phyloP scores from a whole-genome alignment of 164 flowering plant genomes.

The Liriodendron chinense region DNA sequence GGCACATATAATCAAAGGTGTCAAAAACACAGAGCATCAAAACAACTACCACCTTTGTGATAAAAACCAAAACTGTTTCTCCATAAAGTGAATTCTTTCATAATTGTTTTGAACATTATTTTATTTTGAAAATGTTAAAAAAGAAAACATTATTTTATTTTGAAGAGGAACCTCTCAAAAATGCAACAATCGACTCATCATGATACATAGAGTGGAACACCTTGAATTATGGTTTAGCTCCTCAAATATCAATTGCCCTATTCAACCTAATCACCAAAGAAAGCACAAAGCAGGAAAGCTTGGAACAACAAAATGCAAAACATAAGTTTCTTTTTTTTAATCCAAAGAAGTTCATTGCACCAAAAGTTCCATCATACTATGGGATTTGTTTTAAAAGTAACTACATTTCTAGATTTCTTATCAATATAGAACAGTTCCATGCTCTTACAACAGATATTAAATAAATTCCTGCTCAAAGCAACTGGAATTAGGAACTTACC shows the following conservation, averaged over 20 bases:
- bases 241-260: too few species aligned
- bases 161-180: neutral
- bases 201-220: too few species aligned
- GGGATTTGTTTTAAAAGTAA: neutral
- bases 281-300: neutral
- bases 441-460: too few species aligned
- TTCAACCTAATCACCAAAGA: neutral
- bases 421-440: neutral
- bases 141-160: neutral
- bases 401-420: neutral
- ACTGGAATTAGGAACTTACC: conserved; percentile 33
- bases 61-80: neutral
- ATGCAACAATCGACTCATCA: too few species aligned
- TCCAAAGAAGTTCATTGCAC: neutral
- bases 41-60: neutral
- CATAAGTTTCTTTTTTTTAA: neutral
- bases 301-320: neutral
- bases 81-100: neutral
- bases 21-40: too few species aligned
- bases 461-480: too few species aligned
- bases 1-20: too few species aligned
- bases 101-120: neutral
- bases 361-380: neutral
- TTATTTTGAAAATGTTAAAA: neutral
- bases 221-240: too few species aligned